Conservation (phyloP, 192 early-diverging fungal species). For the Coemansia sp. region DNA sequence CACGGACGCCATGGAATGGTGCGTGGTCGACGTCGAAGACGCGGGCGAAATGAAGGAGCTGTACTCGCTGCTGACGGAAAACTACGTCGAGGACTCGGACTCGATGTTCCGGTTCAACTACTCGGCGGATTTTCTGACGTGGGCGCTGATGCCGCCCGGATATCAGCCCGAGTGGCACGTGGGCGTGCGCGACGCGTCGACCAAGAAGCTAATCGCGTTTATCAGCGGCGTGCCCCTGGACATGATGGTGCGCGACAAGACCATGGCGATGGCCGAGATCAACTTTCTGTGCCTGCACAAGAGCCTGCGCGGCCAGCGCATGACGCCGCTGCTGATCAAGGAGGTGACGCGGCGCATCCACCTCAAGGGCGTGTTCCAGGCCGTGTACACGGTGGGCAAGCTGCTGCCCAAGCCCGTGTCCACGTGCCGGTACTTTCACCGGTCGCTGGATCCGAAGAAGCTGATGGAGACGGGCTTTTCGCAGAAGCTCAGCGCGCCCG, state of each 20-base stretch:
- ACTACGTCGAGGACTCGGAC: slow-evolving; percentile 98
- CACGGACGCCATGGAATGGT: slow-evolving; percentile 83
- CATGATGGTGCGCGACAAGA: slow-evolving; percentile 63
- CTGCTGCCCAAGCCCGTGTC: slow-evolving; percentile 86
- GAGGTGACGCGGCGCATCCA: slow-evolving; percentile 94
- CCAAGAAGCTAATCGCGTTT: slow-evolving; percentile 88
- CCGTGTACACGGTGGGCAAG: slow-evolving; percentile 92
- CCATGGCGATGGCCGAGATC: slow-evolving; percentile 84
- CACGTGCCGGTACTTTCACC: slow-evolving; percentile 85
- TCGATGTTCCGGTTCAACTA: slow-evolving; percentile 97
- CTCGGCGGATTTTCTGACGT: slow-evolving; percentile 84
- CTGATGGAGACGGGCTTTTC: slow-evolving; percentile 92
- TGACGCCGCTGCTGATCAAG: slow-evolving; percentile 94
- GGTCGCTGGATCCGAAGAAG: slow-evolving; percentile 91
- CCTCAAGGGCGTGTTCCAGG: slow-evolving; percentile 92
- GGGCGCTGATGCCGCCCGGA: slow-evolving; percentile 93
- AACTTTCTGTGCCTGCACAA: slow-evolving; percentile 98
- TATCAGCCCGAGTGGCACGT: slow-evolving; percentile 87
- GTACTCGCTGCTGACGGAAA: slow-evolving; percentile 82
- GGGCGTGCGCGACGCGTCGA: slow-evolving; percentile 71
- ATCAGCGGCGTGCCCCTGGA: slow-evolving; percentile 90
- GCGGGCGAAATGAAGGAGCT: slow-evolving; percentile 75
- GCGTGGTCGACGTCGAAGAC: slow-evolving; percentile 69
- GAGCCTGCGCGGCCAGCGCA: slow-evolving; percentile 86
- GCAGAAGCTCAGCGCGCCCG: slow-evolving; percentile 53